phyloP scores from a whole-genome alignment of 768 basidiomycete genomes.

The Tubosaeta sp. region DNA sequence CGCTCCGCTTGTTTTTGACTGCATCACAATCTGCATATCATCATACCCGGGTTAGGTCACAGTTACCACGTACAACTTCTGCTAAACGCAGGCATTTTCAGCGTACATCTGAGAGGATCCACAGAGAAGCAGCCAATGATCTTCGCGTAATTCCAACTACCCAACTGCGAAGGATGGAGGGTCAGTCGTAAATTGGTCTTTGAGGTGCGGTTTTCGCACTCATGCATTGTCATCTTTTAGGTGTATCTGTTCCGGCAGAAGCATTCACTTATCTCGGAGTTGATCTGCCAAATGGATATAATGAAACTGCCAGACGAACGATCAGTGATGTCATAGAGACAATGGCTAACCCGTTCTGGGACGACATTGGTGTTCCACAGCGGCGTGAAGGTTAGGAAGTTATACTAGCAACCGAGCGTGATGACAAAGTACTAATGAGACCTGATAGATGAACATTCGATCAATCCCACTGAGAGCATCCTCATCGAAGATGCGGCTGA shows the following conservation, averaged over 20 bases:
- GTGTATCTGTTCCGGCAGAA: neutral
- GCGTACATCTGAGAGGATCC: neutral
- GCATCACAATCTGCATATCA: neutral
- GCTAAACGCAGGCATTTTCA: neutral
- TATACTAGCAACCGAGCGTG: too few species aligned
- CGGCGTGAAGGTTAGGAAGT: constrained; percentile 1
- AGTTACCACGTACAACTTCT: neutral
- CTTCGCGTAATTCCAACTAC: neutral
- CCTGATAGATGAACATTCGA: neutral
- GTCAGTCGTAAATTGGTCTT: neutral
- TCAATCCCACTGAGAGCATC: neutral
- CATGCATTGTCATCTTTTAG: neutral
- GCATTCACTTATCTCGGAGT: neutral
- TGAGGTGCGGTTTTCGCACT: neutral
- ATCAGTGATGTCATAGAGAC: neutral
- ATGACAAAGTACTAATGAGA: neutral
- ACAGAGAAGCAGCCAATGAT: neutral
- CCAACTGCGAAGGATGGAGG: neutral
- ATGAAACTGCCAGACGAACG: neutral
- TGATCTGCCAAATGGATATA: neutral
- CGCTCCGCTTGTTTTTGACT: neutral
- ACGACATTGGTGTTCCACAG: neutral
- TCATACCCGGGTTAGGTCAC: neutral
- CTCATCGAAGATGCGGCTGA: neutral
- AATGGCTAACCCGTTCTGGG: constrained; percentile 2